A percentile compares a stretch with the other conserved stretches of the same genome.
Conservation (phyloP, 345 rosid species). For the Angophora floribunda region DNA sequence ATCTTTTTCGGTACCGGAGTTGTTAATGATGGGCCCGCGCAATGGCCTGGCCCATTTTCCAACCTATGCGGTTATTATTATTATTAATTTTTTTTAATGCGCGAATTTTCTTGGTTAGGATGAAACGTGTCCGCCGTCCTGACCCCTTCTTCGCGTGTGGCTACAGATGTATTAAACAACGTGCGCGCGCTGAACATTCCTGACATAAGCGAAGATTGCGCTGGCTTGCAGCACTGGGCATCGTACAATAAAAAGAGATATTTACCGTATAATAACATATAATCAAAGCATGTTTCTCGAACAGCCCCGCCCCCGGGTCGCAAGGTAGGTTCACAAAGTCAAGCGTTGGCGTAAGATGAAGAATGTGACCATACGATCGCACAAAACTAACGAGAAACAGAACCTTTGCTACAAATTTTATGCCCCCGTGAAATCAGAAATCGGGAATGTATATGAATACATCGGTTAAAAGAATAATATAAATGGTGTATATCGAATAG, state of each 20-base stretch:
- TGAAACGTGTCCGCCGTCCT: not conserved
- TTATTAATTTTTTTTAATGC: not conserved
- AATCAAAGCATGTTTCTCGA: not conserved
- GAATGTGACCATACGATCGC: not conserved
- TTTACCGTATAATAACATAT: not conserved
- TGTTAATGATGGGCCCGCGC: too few species aligned
- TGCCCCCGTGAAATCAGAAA: not conserved
- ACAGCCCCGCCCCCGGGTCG: not conserved
- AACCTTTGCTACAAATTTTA: not conserved
- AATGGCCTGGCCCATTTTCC: not conserved
- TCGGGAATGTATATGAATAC: not conserved
- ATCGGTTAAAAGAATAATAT: not conserved
- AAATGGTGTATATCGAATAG: not conserved
- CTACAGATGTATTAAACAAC: not conserved
- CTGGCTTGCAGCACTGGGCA: not conserved
- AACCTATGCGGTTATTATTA: not conserved
- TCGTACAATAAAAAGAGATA: not conserved
- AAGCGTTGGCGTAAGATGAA: not conserved
- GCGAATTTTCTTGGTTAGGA: not conserved
- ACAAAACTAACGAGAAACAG: not conserved
- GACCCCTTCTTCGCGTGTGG: not conserved
- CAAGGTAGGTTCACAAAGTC: not conserved
- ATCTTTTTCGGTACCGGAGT: not conserved
- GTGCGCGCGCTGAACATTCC: not conserved
- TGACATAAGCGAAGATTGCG: not conserved